A percentile compares a stretch with the other conserved stretches of the same genome.
Evolutionary conservation across 2,329 filamentous ascomycete species (phyloP).

Genomic region (Apiospora kogelbergensis): DNA sequence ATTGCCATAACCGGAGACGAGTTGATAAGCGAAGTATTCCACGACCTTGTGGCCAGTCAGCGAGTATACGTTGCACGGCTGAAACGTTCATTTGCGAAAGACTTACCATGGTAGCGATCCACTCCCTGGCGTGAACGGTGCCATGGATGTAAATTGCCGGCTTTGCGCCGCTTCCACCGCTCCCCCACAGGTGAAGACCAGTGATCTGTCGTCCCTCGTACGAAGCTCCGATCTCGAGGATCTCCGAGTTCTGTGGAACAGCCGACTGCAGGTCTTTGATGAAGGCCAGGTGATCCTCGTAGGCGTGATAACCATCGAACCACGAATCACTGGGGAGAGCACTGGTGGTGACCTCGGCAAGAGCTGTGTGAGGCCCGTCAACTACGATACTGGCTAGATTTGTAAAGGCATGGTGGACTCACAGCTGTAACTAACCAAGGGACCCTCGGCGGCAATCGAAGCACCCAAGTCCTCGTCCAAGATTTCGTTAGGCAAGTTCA

Average conservation of each 20-base stretch:
- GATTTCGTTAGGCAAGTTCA: not conserved
- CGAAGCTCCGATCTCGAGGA: constrained; percentile 46
- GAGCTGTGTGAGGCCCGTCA: not conserved
- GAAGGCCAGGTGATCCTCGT: constrained; percentile 51
- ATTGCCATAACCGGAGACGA: constrained; percentile 43
- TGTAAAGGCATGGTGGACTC: not conserved
- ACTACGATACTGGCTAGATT: no score
- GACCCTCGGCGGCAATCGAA: constrained; percentile 29
- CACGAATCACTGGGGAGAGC: constrained; percentile 41
- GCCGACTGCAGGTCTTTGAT: constrained; percentile 44
- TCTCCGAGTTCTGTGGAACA: constrained; percentile 47
- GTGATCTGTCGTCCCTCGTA: constrained; percentile 53
- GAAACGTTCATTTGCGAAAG: constrained; percentile 22
- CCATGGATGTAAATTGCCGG: constrained; percentile 52
- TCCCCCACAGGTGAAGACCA: constrained; percentile 58
- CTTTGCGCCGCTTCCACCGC: constrained; percentile 41
- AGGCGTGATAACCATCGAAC: constrained; percentile 55
- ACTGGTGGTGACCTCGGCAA: constrained; percentile 18
- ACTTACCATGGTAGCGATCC: constrained; percentile 58
- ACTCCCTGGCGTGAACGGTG: constrained; percentile 55
- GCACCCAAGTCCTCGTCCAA: constrained; percentile 29
- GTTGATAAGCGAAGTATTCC: constrained; percentile 49
- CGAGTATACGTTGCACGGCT: not conserved
- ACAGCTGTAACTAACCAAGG: constrained; percentile 26
- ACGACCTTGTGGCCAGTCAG: constrained; percentile 27